phyloP scores from a whole-genome alignment of 2,329 filamentous ascomycete genomes.

The Venturia asperata region DNA sequence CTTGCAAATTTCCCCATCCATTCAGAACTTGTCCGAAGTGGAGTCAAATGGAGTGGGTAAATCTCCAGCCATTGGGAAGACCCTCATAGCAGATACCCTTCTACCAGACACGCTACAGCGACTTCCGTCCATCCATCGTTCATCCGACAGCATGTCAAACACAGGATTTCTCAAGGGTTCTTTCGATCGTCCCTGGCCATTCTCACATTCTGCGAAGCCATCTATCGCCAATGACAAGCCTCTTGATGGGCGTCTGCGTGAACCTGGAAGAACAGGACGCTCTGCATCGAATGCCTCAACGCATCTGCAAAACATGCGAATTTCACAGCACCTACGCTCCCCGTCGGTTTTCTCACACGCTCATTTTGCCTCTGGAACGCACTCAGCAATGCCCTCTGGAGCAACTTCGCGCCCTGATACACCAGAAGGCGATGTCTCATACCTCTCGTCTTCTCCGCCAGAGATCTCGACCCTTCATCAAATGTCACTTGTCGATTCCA shows the following conservation, averaged over 20 bases:
- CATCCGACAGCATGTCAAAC: constrained; percentile 5
- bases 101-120: not conserved
- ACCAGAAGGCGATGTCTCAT: not conserved
- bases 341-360: constrained; percentile 34
- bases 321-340: constrained; percentile 40
- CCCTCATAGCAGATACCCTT: not conserved
- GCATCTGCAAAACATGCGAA: constrained; percentile 39
- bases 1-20: constrained; percentile 17
- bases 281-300: constrained; percentile 23
- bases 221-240: not conserved
- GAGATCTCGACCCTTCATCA: not conserved
- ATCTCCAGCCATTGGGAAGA: not conserved
- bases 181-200: not conserved
- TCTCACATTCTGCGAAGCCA: constrained; percentile 11
- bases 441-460: not conserved
- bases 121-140: not conserved
- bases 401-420: not conserved
- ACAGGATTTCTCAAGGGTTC: not conserved
- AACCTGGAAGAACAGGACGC: not conserved
- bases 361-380: not conserved
- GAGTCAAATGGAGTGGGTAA: not conserved
- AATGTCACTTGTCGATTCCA: not conserved
- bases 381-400: not conserved
- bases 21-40: not conserved
- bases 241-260: not conserved